Percentiles rank a stretch among this genome's conserved stretches.
These are phyloP conservation scores for Fusarium nematophilum DNA, from an alignment of 2,329 filamentous ascomycete species.

Conservation along the genomic window DNA sequence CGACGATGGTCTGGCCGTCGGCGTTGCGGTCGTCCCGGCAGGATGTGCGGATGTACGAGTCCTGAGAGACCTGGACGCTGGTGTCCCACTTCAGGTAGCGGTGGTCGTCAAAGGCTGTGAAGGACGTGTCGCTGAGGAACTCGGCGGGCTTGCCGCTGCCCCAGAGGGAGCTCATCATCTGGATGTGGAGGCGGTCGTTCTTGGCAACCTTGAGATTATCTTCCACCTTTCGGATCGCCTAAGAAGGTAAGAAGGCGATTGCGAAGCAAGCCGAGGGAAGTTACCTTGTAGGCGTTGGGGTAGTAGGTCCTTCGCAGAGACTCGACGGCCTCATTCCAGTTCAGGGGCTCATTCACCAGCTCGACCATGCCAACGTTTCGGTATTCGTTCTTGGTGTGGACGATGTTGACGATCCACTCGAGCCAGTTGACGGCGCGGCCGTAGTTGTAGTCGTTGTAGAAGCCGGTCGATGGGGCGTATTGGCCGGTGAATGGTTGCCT, in stretches of 20 bases:
- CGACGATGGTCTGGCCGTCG: constrained; percentile 60
- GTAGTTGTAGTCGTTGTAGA: constrained; percentile 68
- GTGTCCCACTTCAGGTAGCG: constrained; percentile 67
- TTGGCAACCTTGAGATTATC: constrained; percentile 52
- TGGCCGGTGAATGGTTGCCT: constrained; percentile 61
- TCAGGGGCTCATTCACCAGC: constrained; percentile 50
- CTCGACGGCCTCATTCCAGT: constrained; percentile 31
- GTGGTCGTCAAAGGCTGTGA: constrained; percentile 68
- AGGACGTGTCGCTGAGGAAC: constrained; percentile 54
- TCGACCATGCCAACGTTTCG: constrained; percentile 69
- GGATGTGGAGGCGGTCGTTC: constrained; percentile 63
- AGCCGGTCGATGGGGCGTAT: constrained; percentile 52
- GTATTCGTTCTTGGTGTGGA: constrained; percentile 61
- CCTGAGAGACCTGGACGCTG: constrained; percentile 45
- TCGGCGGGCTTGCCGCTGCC: constrained; percentile 65
- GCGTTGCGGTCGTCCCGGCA: constrained; percentile 60
- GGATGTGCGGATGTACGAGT: constrained; percentile 60
- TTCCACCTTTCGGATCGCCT: constrained; percentile 61
- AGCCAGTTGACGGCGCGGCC: constrained; percentile 66
- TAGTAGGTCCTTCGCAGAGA: constrained; percentile 37
- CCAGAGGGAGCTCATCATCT: constrained; percentile 63
- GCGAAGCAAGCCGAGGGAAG: fast-evolving
- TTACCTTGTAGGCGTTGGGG: constrained; percentile 34
- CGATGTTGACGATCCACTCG: constrained; percentile 63
- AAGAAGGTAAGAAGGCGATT: neutral